Percentiles rank a stretch among this genome's conserved stretches.
phyloP scores from a whole-genome alignment of 306 rosid genomes.

The Hippophae gyantsensis region DNA sequence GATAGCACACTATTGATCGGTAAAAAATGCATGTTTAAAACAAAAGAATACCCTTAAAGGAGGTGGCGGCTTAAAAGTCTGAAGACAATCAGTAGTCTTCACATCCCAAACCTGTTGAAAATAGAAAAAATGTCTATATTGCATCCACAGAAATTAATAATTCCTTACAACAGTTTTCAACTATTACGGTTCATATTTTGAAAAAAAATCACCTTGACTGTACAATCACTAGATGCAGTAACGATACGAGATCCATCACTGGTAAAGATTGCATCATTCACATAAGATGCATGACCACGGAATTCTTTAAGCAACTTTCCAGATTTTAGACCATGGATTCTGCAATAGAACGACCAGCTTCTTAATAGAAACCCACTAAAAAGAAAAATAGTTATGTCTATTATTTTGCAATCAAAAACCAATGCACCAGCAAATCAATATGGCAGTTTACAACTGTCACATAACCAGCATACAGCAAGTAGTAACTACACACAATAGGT shows the following conservation, averaged over 20 bases:
- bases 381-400: neutral
- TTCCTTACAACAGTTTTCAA: neutral
- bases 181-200: neutral
- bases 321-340: slow-evolving; percentile 93
- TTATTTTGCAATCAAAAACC: neutral
- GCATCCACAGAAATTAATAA: slow-evolving; percentile 7
- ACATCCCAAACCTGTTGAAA: slow-evolving; percentile 80
- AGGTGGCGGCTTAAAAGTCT: slow-evolving; percentile 98
- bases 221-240: slow-evolving; percentile 97
- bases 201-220: slow-evolving; percentile 58
- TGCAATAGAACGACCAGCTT: slow-evolving; percentile 16
- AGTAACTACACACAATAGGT: neutral
- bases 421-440: neutral
- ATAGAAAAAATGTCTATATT: slow-evolving; percentile 5
- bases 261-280: slow-evolving; percentile 88
- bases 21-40: slow-evolving; percentile 6
- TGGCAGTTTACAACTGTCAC: neutral
- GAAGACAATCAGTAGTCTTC: slow-evolving; percentile 80
- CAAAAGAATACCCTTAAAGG: slow-evolving; percentile 59
- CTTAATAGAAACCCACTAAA: neutral
- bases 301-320: slow-evolving; percentile 94
- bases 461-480: slow-evolving; percentile 3
- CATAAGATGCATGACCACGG: slow-evolving; percentile 90
- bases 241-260: slow-evolving; percentile 77
- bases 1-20: slow-evolving; percentile 11